Base-by-base conservation (phyloP, 2,329 filamentous ascomycete genomes). In the Mycosphaerella sp. region DNA sequence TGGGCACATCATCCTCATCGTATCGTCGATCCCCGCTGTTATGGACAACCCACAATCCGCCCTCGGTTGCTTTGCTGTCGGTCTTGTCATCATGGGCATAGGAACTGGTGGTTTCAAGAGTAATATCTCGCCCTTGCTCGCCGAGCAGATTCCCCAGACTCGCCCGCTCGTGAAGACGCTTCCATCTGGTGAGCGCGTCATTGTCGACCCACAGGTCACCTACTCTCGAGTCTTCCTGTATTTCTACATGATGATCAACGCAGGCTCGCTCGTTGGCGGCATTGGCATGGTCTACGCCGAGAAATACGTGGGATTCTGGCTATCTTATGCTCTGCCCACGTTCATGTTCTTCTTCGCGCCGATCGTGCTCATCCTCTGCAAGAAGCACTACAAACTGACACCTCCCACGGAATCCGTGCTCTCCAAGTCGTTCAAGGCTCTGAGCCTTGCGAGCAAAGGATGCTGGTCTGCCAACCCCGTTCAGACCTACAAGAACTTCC, bases 61-160 rank as follows among this genome's bases (percentile, higher is more conserved):
- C 0, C 79, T 88, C 44, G 84, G 75, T 1, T 81, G 79, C 54
- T 86, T 89, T 64, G 70, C 84, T 4, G 70, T 83, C 42, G 82
- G 81, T 43, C 75, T 87, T 58, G 69, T 87, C 47, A 79, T 89
- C 66, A 80, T 89, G 67, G 86, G 86, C 29, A 67, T 88, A 21
- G 87, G 87, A 44, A 87, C 85, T 1, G 87, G 87, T 57, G 85
- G 87, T 65, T 89, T 91, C 80, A 91, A 91, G 75, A 81, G 85
- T 61, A 91, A 90, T 66, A 85, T 91, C 46, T 73, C 73, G 9
- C 75, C 75, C 4, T 59, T 78, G 26, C 73, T 77, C 49, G 75
- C 74, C 4, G 75, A 78, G 61, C 75, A 78, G 61, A 71, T 75
- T 38, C 66, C 65, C 9, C 66, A 70, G 12, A 73, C 67, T 6